Base-by-base conservation (phyloP, 805 yeast genomes). In the Wickerhamiella dianesei region DNA sequence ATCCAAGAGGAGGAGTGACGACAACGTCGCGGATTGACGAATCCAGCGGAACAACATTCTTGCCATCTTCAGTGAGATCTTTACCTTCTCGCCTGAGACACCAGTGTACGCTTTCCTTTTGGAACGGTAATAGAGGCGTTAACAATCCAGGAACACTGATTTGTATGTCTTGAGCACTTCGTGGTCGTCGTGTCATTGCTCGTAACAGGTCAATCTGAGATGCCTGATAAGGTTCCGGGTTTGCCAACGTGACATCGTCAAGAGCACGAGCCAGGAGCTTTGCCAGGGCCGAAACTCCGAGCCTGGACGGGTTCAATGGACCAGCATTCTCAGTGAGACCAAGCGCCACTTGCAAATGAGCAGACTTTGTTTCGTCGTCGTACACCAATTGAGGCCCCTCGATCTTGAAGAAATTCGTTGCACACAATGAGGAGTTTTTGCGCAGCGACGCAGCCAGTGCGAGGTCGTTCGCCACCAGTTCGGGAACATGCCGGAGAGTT, bases 81-180 rank as follows among this genome's bases (percentile, higher is more conserved):
- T 55, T 63, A 13, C 70, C 67, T 48, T 67, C 71, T 35, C 55
- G 48, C 1, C 53, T 46, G n/a, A 67, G 47, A 9, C 60, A 54
- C 70, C 71, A 67, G 13, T 54, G 41, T 2, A 67, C 64, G 1
- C 70, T 54, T 22, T 63, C 64, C 32, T 58, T 43, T 49, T 67
- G 71, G 43, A 56, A 64, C 4, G 61, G 58, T 14, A 64, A 50
- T 17, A 65, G 50, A 1, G 44, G 35, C 8, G 57, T 41, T 2
- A 40, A 13, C 35, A 56, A 17, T 0, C 52, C 47, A n/a, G 19
- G n/a, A 3, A 50, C 44, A 25, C 9, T 25, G 12, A 25, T 25
- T 40, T 50, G 19, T 42, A 57, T 37, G 14, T 25, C 41, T 22
- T 56, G 50, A 3, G 44, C 40, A 2, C 36, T 17, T 1, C 35